Conservation (phyloP, 2,329 filamentous ascomycete species). For the Cytospora piceicola region DNA sequence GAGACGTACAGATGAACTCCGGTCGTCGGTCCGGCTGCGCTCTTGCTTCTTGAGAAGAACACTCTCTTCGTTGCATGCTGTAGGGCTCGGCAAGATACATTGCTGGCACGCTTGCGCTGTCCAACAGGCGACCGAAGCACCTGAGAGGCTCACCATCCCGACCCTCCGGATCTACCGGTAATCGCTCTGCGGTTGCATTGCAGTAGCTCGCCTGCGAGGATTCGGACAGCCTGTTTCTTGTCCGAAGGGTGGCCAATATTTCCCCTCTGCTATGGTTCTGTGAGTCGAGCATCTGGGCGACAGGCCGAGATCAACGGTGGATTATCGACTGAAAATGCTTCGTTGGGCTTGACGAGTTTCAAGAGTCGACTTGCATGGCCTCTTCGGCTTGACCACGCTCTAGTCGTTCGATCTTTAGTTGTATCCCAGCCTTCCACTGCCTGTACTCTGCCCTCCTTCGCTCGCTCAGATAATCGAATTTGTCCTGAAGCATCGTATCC, state of each 20-base stretch:
- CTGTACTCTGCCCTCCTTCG: slow-evolving; percentile 63
- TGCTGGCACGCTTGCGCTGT: slow-evolving; percentile 4
- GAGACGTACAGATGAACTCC: background rate
- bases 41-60: background rate
- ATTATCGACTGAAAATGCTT: background rate
- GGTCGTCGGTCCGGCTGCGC: background rate
- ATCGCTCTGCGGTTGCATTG: slow-evolving; percentile 12
- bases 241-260: slow-evolving; percentile 1
- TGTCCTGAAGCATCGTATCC: slow-evolving; percentile 76
- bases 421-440: slow-evolving; percentile 65
- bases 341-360: slow-evolving; percentile 3
- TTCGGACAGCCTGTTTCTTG: slow-evolving; percentile 7
- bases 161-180: slow-evolving; percentile 16
- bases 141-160: slow-evolving; percentile 14
- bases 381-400: slow-evolving; percentile 22
- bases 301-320: background rate
- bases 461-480: slow-evolving; percentile 72
- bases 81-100: slow-evolving; percentile 2
- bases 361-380: slow-evolving; percentile 32
- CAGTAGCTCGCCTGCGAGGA: slow-evolving; percentile 21
- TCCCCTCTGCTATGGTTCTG: background rate
- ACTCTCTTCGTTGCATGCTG: background rate
- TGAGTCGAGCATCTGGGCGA: background rate
- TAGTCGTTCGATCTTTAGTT: slow-evolving; percentile 53
- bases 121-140: background rate